Percentiles rank a stretch among this genome's conserved stretches.
Conservation (phyloP, 1,284 basidiomycete genomes). For the Boletus coffeatus region DNA sequence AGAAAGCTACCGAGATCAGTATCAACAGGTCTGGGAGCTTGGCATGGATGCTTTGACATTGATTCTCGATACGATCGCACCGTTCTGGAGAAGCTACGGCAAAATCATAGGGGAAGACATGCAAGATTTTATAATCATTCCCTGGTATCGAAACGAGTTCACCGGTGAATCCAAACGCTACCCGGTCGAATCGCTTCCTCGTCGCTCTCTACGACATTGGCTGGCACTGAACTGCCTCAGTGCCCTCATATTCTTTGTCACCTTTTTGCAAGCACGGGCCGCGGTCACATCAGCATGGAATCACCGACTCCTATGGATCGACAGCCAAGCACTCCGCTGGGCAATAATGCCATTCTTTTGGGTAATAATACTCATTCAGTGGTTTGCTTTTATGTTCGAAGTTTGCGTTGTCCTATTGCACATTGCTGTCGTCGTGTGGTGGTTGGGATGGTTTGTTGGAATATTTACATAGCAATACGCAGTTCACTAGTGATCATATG, state of each 20-base stretch:
- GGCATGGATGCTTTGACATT: conserved; percentile 70
- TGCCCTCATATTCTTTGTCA: conserved; percentile 38
- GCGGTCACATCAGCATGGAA: conserved; percentile 46
- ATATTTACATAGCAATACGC: conserved; percentile 36
- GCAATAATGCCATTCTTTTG: conserved; percentile 54
- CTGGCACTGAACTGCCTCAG: conserved; percentile 50
- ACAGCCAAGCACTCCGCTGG: conserved; percentile 55
- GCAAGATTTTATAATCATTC: conserved; percentile 72
- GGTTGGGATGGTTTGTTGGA: conserved; percentile 61
- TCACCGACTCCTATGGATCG: conserved; percentile 50
- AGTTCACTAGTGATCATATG: background rate
- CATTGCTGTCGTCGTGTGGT: conserved; percentile 56
- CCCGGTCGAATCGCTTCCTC: conserved; percentile 50
- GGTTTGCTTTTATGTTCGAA: conserved; percentile 55
- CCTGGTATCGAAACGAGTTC: conserved; percentile 75
- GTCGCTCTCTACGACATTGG: conserved; percentile 63
- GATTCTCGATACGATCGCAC: conserved; percentile 65
- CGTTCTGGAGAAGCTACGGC: conserved; percentile 73
- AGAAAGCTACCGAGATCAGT: conserved; percentile 69
- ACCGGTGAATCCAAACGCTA: conserved; percentile 70
- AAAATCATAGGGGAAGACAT: conserved; percentile 71
- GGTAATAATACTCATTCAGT: conserved; percentile 53
- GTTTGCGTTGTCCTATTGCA: conserved; percentile 49
- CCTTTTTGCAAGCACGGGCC: conserved; percentile 48
- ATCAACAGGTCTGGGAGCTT: conserved; percentile 71